Evolutionary conservation across 352 stramenopile genomes (phyloP).

Genomic region (Phytopythium delawarense): DNA sequence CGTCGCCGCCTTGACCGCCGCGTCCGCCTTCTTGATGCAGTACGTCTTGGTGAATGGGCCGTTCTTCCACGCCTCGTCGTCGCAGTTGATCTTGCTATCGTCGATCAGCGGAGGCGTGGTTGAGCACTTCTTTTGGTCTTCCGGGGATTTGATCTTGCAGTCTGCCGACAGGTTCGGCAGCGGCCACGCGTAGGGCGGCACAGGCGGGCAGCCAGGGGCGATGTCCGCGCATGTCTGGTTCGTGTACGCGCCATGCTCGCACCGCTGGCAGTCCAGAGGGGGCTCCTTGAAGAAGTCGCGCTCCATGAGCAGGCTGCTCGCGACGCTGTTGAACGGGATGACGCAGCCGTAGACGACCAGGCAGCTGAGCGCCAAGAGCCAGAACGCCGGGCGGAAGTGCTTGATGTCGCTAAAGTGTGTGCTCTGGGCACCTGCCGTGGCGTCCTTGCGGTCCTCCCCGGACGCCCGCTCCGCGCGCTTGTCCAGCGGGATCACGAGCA

Average conservation of each 20-base stretch:
- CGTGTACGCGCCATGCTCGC: conserved; percentile 51
- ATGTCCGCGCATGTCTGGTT: conserved; percentile 50
- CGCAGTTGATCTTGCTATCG: conserved; percentile 73
- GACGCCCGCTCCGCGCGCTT: conserved; percentile 38
- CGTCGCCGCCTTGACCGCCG: conserved; percentile 62
- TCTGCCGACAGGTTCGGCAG: conserved; percentile 64
- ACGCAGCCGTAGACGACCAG: conserved; percentile 92
- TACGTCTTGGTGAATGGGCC: conserved; percentile 54
- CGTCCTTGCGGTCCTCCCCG: conserved; percentile 20
- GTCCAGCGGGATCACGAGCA: conserved; percentile 83
- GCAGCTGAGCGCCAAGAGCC: conserved; percentile 87
- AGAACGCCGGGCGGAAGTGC: conserved; percentile 84
- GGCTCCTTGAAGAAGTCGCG: conserved; percentile 84
- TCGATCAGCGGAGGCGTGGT: conserved; percentile 55
- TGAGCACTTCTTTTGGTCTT: conserved; percentile 58
- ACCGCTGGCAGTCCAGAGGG: conserved; percentile 40
- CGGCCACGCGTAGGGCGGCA: conserved; percentile 73
- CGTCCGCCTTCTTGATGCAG: conserved; percentile 57
- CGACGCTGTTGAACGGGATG: conserved; percentile 94
- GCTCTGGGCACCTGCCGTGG: conserved; percentile 22
- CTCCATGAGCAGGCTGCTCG: conserved; percentile 90
- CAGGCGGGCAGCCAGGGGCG: conserved; percentile 41
- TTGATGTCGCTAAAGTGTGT: conserved; percentile 75
- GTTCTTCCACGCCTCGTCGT: conserved; percentile 65
- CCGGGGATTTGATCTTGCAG: conserved; percentile 59